phyloP scores from a whole-genome alignment of 805 yeast genomes.

The Metschnikowia shivogae region DNA sequence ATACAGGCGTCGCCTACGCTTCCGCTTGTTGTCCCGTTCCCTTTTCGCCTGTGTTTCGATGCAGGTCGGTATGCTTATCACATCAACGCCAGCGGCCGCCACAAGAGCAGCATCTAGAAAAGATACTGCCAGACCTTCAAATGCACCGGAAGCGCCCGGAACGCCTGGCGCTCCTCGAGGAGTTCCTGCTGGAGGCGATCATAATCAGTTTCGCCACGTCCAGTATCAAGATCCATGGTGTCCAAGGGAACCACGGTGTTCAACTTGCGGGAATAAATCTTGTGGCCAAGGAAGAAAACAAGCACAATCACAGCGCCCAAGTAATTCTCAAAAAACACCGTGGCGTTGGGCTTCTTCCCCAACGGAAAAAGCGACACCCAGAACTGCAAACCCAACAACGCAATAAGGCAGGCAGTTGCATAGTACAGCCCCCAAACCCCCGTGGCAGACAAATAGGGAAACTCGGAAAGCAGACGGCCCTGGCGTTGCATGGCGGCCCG shows the following conservation, averaged over 20 bases:
- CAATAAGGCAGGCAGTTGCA: constrained; percentile 21
- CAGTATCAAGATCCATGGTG: constrained; percentile 25
- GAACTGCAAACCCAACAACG: constrained; percentile 24
- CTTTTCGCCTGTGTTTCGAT: no score
- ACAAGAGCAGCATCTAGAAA: constrained; percentile 6
- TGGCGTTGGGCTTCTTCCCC: constrained; percentile 20
- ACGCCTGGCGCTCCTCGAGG: constrained; percentile 17
- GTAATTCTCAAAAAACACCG: constrained; percentile 24
- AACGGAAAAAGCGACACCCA: constrained; percentile 27
- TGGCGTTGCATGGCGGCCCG: constrained; percentile 37
- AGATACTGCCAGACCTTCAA: constrained; percentile 16
- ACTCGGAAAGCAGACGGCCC: constrained; percentile 41
- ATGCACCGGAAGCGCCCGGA: constrained; percentile 14
- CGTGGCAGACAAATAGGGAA: constrained; percentile 53
- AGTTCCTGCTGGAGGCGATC: constrained; percentile 22
- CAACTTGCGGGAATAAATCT: constrained; percentile 19
- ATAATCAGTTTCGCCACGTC: constrained; percentile 23
- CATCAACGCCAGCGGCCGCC: background rate
- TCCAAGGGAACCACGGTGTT: constrained; percentile 19
- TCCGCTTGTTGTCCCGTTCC: no score
- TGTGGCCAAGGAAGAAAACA: constrained; percentile 23
- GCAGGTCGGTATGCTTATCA: no score
- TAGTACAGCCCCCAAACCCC: constrained; percentile 33
- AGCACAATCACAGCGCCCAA: constrained; percentile 23
- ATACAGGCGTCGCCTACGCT: no score